Evolutionary conservation across 2,329 filamentous ascomycete species (phyloP).

Genomic region (Colletotrichum sp.): DNA sequence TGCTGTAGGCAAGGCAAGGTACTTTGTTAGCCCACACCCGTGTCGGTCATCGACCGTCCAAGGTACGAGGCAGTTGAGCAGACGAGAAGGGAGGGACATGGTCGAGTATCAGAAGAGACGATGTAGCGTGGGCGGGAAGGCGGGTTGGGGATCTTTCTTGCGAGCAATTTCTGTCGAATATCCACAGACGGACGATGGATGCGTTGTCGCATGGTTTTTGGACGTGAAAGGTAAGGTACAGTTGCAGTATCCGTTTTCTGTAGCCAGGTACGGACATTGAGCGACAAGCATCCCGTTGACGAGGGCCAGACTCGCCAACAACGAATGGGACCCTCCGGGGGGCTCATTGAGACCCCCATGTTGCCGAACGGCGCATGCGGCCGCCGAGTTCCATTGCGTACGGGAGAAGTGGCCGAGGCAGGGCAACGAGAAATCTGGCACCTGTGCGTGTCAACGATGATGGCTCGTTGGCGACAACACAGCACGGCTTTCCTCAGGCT

Average conservation of each 20-base stretch:
- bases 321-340: background rate
- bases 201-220: background rate
- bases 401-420: conserved; percentile 3
- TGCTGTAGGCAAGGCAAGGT: conserved; percentile 7
- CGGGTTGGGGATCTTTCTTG: background rate
- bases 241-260: background rate
- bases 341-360: background rate
- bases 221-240: background rate
- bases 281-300: background rate
- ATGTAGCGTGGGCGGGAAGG: background rate
- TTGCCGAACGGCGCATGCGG: conserved; percentile 12
- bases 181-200: background rate
- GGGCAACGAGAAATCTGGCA: background rate
- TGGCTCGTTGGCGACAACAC: background rate
- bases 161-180: background rate
- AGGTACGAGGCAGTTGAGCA: background rate
- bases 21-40: conserved; percentile 2
- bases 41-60: background rate
- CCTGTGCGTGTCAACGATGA: background rate
- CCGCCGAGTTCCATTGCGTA: conserved; percentile 5
- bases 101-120: background rate
- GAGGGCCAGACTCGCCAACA: background rate
- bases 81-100: background rate
- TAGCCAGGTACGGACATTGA: background rate
- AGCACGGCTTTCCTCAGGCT: background rate